Evolutionary conservation across 257 asterid genomes (phyloP).

Genomic region (Cruciata laevipes): DNA sequence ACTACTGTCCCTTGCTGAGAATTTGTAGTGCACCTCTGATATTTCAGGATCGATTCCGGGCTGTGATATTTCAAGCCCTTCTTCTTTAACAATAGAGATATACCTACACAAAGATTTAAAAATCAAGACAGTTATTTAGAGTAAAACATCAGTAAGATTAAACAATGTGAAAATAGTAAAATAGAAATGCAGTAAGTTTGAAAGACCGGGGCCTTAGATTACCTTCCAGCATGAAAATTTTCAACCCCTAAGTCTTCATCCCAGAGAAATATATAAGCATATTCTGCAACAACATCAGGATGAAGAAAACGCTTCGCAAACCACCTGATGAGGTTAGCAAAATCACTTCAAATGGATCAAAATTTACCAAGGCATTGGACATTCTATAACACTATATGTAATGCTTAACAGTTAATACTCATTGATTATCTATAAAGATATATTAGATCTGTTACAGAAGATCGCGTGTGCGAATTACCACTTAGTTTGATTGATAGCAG

Average conservation of each 20-base stretch:
- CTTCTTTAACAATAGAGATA: conserved; percentile 44
- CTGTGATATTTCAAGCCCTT: conserved; percentile 75
- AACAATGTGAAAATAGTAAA: neutral
- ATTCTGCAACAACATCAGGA: conserved; percentile 61
- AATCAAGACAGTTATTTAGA: neutral
- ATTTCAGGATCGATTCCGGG: conserved; percentile 62
- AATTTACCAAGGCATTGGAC: neutral
- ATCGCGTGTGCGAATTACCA: conserved; percentile 32
- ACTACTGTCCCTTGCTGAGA: conserved; percentile 40
- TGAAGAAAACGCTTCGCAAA: conserved; percentile 83
- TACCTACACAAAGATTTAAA: conserved; percentile 35
- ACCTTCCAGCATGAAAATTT: conserved; percentile 60
- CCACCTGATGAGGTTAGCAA: conserved; percentile 48
- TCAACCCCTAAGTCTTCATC: conserved; percentile 83
- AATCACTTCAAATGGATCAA: neutral
- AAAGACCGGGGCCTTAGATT: neutral
- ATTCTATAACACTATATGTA: too few relatives aligned
- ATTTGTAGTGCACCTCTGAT: conserved; percentile 57
- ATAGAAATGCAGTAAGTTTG: too few relatives aligned
- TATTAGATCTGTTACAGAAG: neutral
- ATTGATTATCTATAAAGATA: too few relatives aligned
- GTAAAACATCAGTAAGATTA: neutral
- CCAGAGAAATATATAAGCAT: conserved; percentile 68
- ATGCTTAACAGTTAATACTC: neutral
- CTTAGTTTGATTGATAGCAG: conserved; percentile 69